Evolutionary conservation across 148 eudicot species (phyloP).

Genomic region (Spergularia bocconei): DNA sequence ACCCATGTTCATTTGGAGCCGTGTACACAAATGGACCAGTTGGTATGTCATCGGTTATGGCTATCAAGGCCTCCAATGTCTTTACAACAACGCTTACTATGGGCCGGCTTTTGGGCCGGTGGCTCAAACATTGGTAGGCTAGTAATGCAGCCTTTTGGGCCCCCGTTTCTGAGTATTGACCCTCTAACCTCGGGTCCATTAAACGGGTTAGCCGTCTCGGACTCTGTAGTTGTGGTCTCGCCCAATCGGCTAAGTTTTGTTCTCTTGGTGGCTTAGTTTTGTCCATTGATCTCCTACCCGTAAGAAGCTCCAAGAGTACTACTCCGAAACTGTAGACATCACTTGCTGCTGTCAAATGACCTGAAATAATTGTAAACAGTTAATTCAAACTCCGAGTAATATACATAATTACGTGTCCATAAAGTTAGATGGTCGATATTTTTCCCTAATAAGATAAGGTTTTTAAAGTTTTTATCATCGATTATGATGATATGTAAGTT

Average conservation of each 20-base stretch:
- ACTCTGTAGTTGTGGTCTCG: constrained; percentile 58
- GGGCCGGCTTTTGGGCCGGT: constrained; percentile 71
- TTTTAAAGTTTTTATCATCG: no score
- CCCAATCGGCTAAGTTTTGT: constrained; percentile 82
- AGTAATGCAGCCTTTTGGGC: constrained; percentile 70
- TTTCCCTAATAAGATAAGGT: no score
- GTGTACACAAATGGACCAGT: constrained; percentile 65
- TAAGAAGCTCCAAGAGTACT: constrained; percentile 71
- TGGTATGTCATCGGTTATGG: constrained; percentile 42
- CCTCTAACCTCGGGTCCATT: constrained; percentile 82
- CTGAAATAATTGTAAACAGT: constrained; percentile 22
- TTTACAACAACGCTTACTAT: constrained; percentile 56
- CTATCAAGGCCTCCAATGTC: constrained; percentile 55
- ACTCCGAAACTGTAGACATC: constrained; percentile 97
- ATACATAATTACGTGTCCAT: background rate
- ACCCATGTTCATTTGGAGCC: constrained; percentile 33
- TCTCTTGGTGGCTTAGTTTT: constrained; percentile 63
- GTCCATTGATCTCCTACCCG: constrained; percentile 76
- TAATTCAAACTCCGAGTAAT: background rate
- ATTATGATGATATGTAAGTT: no score
- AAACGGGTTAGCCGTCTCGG: constrained; percentile 54
- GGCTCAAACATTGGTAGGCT: constrained; percentile 84
- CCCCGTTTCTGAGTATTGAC: constrained; percentile 67
- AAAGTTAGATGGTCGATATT: no score
- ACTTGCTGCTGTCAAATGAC: constrained; percentile 87